Base-by-base conservation (phyloP, 2,329 filamentous ascomycete genomes). In the Cryoendolithus antarcticus region DNA sequence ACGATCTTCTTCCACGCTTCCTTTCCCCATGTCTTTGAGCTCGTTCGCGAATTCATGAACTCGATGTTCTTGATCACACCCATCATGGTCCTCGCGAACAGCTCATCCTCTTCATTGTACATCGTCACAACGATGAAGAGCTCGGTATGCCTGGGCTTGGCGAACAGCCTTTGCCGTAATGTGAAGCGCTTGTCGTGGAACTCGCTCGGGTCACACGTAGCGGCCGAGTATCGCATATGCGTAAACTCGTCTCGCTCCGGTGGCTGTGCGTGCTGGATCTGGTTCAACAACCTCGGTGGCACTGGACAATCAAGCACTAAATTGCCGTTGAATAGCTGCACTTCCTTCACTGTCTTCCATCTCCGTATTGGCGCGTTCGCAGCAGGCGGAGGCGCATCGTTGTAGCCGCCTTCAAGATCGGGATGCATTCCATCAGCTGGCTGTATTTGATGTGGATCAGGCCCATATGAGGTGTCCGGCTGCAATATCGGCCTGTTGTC, bases 1-100 rank as follows among this genome's bases (percentile, higher is more conserved):
- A 98, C 91, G 53, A 98, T 96, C 70, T 98, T 98, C 69, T 98
- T 96, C 91, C 91, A 98, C 4, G 89, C 88, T 53, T 94, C 86
- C 61, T 93, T 91, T 49, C 91, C 91, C 91, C 91, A 98, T 1
- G 89, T 96, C 65, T 94, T 93, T 64, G 86, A 94, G 59, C 82
- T 86, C 34, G 80, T 86, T 36, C 89, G 77, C 44, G 83, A 86
- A 63, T 91, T 95, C 84, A 98, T 95, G 69, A 89, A 88, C 61
- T 95, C 89, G 50, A 98, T 85, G 61, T 98, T 98, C 67, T 98
- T 96, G 70, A 96, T 89, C 4, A 98, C 86, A 61, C 91, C 91
- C 36, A 80, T 84, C 85, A 98, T 85, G 4, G 91, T 96, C 32
- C 91, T 79, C 15, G 91, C 86, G 58, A 98, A 95, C 43, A 95